Evolutionary conservation across 768 basidiomycete species (phyloP).

Genomic region (Boletus speciosus): DNA sequence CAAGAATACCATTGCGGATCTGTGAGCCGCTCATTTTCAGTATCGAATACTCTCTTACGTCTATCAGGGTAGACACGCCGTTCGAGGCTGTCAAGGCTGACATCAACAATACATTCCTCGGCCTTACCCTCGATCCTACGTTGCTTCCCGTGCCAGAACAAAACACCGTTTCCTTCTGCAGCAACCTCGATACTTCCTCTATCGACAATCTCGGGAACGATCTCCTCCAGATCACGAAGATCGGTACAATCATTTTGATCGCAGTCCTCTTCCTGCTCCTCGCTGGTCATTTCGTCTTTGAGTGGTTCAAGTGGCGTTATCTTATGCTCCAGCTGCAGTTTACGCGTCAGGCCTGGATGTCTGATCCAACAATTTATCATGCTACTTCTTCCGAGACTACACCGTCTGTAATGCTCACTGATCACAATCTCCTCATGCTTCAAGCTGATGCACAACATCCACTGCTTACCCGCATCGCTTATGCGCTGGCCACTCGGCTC

Average conservation of each 20-base stretch:
- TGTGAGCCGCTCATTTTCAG: slow-evolving; percentile 49
- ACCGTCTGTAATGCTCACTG: slow-evolving; percentile 59
- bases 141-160: slow-evolving; percentile 73
- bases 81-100: slow-evolving; percentile 86
- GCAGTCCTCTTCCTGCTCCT: slow-evolving; percentile 70
- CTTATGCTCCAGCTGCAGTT: slow-evolving; percentile 61
- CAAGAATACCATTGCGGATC: slow-evolving; percentile 57
- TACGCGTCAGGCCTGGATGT: slow-evolving; percentile 73
- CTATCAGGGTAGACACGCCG: slow-evolving; percentile 68
- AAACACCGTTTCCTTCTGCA: slow-evolving; percentile 71
- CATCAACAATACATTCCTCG: slow-evolving; percentile 81
- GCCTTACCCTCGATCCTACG: slow-evolving; percentile 68
- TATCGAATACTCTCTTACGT: background rate
- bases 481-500: slow-evolving; percentile 47
- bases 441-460: slow-evolving; percentile 69
- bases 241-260: slow-evolving; percentile 73
- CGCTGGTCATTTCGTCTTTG: slow-evolving; percentile 67
- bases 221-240: slow-evolving; percentile 74
- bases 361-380: slow-evolving; percentile 64
- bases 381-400: slow-evolving; percentile 19
- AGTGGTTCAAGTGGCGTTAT: slow-evolving; percentile 86
- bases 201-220: slow-evolving; percentile 82
- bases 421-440: slow-evolving; percentile 80
- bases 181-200: slow-evolving; percentile 72
- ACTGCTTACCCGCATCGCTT: slow-evolving; percentile 62